These are phyloP conservation scores for Trapa bicornis DNA, from an alignment of 345 rosid genomes.

Conservation along the genomic window DNA sequence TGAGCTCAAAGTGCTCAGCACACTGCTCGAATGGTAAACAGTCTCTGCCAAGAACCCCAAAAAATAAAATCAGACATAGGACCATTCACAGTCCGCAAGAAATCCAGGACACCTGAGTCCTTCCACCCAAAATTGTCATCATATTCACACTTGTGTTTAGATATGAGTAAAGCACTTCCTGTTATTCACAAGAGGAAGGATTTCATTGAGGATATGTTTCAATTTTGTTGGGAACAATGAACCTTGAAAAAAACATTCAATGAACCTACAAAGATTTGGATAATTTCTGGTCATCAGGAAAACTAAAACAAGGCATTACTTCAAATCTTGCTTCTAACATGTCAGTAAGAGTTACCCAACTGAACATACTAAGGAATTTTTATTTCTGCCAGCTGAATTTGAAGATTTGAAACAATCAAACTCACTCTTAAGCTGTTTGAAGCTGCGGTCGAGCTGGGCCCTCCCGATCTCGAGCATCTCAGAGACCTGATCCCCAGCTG, in stretches of 20 bases:
- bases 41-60: constrained; percentile 42
- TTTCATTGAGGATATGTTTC: background rate
- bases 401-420: background rate
- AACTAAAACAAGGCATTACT: too few species aligned
- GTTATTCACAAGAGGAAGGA: too few species aligned
- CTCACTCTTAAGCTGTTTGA: constrained; percentile 79
- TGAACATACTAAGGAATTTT: background rate
- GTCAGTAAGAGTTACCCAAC: background rate
- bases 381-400: background rate
- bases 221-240: background rate
- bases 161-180: background rate
- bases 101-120: background rate
- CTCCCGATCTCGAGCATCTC: constrained; percentile 75
- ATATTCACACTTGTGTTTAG: background rate
- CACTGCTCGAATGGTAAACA: constrained; percentile 84
- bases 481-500: constrained; percentile 68
- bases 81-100: background rate
- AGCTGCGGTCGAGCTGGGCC: constrained; percentile 91
- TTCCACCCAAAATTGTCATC: background rate
- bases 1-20: constrained; percentile 81
- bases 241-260: too few species aligned
- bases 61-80: background rate
- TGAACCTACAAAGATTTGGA: too few species aligned
- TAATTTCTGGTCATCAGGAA: too few species aligned
- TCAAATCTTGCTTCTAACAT: background rate